A percentile compares a stretch with the other conserved stretches of the same genome.
Conservation (phyloP, 2,329 filamentous ascomycete genomes). For the Fusarium domesticum region DNA sequence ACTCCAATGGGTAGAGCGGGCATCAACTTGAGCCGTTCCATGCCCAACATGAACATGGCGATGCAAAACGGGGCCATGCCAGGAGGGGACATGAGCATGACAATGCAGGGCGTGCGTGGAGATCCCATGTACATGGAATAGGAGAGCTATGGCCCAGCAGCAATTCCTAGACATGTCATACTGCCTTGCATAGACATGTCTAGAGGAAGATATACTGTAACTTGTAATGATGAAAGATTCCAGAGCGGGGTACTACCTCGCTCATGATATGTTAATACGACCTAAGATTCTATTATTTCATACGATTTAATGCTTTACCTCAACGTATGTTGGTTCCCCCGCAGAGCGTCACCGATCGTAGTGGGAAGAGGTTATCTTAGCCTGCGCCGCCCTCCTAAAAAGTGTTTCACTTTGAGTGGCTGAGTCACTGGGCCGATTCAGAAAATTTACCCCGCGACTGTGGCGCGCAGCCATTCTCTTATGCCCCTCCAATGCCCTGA, state of each 20-base stretch:
- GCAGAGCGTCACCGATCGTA: too few relatives aligned
- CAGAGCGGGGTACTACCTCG: slow-evolving; percentile 22
- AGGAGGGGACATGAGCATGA: slow-evolving; percentile 43
- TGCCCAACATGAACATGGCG: slow-evolving; percentile 46
- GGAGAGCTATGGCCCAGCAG: slow-evolving; percentile 8
- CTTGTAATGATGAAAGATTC: slow-evolving; percentile 33
- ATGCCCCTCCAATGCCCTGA: slow-evolving; percentile 33
- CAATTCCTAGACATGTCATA: slow-evolving; percentile 4
- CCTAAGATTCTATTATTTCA: slow-evolving; percentile 6
- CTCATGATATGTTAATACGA: slow-evolving; percentile 35
- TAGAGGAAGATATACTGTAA: slow-evolving; percentile 9
- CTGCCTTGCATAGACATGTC: slow-evolving; percentile 6
- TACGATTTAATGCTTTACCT: too few relatives aligned
- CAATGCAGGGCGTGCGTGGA: slow-evolving; percentile 44
- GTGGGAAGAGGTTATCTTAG: too few relatives aligned
- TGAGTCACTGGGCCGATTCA: slow-evolving; percentile 15
- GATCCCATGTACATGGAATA: slow-evolving; percentile 55
- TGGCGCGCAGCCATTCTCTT: slow-evolving; percentile 26
- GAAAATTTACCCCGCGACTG: slow-evolving; percentile 33
- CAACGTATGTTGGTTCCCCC: too few relatives aligned
- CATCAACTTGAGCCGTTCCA: slow-evolving; percentile 43
- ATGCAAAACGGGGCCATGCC: slow-evolving; percentile 42
- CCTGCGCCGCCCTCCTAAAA: background rate
- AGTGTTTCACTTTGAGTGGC: slow-evolving; percentile 10
- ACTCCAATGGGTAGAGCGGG: slow-evolving; percentile 36